Evolutionary conservation across 176 grass and related monocot genomes (phyloP), one percentile per base, ranked within the genome.

Genomic region (Alopecurus myosuroides): DNA sequence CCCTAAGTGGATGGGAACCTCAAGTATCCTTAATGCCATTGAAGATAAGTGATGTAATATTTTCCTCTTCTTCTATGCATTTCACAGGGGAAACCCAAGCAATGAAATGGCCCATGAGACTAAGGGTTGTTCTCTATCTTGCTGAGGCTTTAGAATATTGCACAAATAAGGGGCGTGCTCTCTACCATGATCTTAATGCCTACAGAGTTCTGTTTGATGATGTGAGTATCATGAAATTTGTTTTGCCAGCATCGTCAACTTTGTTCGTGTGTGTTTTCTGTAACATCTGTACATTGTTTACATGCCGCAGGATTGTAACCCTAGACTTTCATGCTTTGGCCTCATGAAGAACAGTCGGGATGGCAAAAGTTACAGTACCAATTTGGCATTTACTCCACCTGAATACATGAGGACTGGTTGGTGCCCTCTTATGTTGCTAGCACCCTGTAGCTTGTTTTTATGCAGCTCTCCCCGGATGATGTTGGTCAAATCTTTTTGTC

Each of bases 121-220:
- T 98, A 90, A 92, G 97, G 83, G 97, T 98, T 60, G 93, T 94
- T 64, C 89, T 94, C n/a, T 92, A 95, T 91, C 81, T 98, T 79
- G 88, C 93, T 23, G 93, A 95, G 86, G 97, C 97, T 79, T 89
- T 98, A 83, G 93, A 98, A 77, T 96, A 94, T 87, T 98, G 97
- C 86, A 94, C 87, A 56, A 90, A 55, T 35, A 94, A 81, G 70
- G 97, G 97, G 18, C 97, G 97, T 40, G 97, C 89, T 83, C 80
- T 98, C 45, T 98, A 98, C 86, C 97, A 98, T 84, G 97, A 98
- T 86, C 97, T 98, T 85, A 98, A 98, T 90, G 93, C 97, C 48
- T 95, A 98, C 82, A 92, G 97, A 96, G 91, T 94, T 86, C 70
- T 96, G 30, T 98, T 98, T 92, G 97, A 98, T 78, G 89, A 92